Conservation (phyloP, 768 basidiomycete genomes). For the Boletus huronensis region DNA sequence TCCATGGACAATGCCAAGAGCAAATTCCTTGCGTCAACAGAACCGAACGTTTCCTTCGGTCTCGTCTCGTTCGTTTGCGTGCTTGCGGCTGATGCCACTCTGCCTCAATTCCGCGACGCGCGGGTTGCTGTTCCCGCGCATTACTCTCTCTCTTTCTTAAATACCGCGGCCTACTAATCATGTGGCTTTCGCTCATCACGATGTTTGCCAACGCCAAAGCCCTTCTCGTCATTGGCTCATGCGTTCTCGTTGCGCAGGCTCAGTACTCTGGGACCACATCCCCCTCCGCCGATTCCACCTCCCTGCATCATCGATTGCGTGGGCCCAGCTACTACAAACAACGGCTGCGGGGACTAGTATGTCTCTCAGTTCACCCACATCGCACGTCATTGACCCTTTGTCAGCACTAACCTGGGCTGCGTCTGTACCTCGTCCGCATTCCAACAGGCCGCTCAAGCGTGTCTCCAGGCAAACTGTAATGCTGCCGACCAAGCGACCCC, state of each 20-base stretch:
- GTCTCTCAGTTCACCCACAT: neutral
- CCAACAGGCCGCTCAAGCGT: constrained; percentile 32
- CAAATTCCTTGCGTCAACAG: neutral
- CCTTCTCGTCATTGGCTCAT: constrained; percentile 13
- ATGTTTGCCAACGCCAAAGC: constrained; percentile 21
- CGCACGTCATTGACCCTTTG: neutral
- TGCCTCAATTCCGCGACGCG: neutral
- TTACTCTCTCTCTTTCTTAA: constrained; percentile 2
- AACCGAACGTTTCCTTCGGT: too few relatives aligned
- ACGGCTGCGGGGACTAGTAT: constrained; percentile 14
- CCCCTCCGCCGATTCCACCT: neutral
- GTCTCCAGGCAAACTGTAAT: constrained; percentile 36
- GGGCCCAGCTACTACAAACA: neutral
- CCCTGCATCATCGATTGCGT: constrained; percentile 18
- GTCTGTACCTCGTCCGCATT: constrained; percentile 38
- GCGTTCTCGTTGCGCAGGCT: constrained; percentile 18
- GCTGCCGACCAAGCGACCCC: constrained; percentile 31
- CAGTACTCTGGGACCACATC: constrained; percentile 4
- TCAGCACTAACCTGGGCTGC: constrained; percentile 38
- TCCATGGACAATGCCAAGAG: neutral
- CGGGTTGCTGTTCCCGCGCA: constrained; percentile 1
- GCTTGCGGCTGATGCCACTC: neutral
- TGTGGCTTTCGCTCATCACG: neutral
- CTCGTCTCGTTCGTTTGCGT: neutral
- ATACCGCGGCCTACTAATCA: neutral